Percentiles rank a stretch among this genome's conserved stretches.
These are phyloP conservation scores for Trichoderma gracile DNA, from an alignment of 2,329 filamentous ascomycete species.

Conservation along the genomic window DNA sequence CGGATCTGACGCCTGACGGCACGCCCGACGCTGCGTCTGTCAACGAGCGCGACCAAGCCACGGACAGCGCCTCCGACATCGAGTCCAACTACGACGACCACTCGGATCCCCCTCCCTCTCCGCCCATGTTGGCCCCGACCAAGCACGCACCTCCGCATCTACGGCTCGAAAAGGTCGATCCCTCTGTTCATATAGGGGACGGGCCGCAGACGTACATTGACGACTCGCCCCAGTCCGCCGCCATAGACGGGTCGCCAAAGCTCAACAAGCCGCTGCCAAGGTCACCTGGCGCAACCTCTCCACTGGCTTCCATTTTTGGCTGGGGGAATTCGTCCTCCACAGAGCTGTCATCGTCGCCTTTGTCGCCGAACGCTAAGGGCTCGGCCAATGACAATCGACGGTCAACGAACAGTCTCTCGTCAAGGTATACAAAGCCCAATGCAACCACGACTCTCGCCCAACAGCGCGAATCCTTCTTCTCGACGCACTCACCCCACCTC, in stretches of 20 bases:
- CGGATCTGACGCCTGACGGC: conserved; percentile 37
- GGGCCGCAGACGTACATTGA: conserved; percentile 31
- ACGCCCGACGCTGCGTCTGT: conserved; percentile 33
- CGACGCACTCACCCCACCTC: conserved; percentile 47
- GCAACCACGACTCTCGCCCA: conserved; percentile 47
- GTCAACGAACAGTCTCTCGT: conserved; percentile 35
- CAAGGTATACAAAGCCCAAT: conserved; percentile 44
- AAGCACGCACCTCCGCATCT: conserved; percentile 56
- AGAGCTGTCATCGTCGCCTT: conserved; percentile 56
- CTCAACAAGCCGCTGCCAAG: conserved; percentile 58
- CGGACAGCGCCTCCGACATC: conserved; percentile 31
- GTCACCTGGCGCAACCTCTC: conserved; percentile 52
- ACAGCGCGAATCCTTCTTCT: conserved; percentile 55
- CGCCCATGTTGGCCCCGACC: conserved; percentile 48
- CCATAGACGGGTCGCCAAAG: conserved; percentile 39
- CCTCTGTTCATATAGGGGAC: conserved; percentile 34
- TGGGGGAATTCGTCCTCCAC: conserved; percentile 51
- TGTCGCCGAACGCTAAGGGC: conserved; percentile 45
- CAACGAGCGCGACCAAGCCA: conserved; percentile 35
- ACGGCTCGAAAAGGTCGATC: conserved; percentile 48
- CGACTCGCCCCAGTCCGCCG: conserved; percentile 35
- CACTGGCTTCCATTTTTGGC: conserved; percentile 55
- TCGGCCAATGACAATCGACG: conserved; percentile 38
- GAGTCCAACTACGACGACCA: conserved; percentile 38
- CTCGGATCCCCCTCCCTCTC: conserved; percentile 45